Percentiles rank a stretch among this genome's conserved stretches.
Conservation (phyloP, 768 basidiomycete species). For the Lentinula sp. region DNA sequence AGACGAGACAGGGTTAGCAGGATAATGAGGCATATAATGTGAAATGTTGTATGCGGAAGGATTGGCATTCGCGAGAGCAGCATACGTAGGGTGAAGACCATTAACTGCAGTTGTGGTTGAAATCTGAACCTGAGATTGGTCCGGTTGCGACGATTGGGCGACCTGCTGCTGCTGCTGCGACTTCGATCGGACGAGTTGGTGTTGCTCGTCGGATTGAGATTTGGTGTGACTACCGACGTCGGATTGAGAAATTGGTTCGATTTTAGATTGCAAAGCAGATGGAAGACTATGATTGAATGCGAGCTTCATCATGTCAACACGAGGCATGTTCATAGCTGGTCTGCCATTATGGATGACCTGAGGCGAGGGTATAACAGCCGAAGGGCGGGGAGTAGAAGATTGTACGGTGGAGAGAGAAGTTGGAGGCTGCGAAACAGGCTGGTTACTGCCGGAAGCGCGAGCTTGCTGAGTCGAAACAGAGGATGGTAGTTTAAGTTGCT, state of each 20-base stretch:
- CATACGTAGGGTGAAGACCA: slow-evolving; percentile 22
- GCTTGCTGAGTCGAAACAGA: background rate
- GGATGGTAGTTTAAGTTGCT: background rate
- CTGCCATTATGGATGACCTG: slow-evolving; percentile 18
- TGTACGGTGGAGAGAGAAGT: background rate
- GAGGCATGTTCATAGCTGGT: slow-evolving; percentile 39
- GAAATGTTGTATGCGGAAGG: slow-evolving; percentile 24
- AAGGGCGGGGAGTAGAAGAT: slow-evolving; percentile 28
- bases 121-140: slow-evolving; percentile 9
- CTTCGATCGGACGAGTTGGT: slow-evolving; percentile 13
- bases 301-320: slow-evolving; percentile 27
- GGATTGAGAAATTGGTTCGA: background rate
- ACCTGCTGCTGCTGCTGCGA: slow-evolving; percentile 46
- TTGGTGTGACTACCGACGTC: background rate
- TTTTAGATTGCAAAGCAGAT: slow-evolving; percentile 11
- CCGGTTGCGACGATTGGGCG: slow-evolving; percentile 18
- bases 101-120: slow-evolving; percentile 14
- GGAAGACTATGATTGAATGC: slow-evolving; percentile 10
- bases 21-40: slow-evolving; percentile 25
- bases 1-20: slow-evolving; percentile 10
- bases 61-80: slow-evolving; percentile 15
- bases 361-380: slow-evolving; percentile 13
- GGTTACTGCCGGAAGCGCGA: background rate
- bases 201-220: background rate
- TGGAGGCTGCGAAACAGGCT: background rate